These are phyloP conservation scores for Fusarium sp. DNA, from an alignment of 2,329 filamentous ascomycete species.

Conservation along the genomic window DNA sequence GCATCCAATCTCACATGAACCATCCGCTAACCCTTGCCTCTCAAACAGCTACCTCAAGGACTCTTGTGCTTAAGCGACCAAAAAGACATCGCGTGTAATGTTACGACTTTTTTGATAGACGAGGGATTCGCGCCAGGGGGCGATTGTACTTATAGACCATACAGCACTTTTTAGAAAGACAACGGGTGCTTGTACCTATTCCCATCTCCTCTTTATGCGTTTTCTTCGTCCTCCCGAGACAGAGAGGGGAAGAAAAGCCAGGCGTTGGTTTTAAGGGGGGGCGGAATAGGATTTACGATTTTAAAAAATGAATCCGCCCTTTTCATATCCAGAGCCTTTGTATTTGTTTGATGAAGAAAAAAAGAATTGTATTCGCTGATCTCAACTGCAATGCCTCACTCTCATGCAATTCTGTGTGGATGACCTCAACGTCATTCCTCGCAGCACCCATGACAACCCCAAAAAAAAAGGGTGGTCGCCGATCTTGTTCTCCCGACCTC, in stretches of 20 bases:
- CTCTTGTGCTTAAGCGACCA: slow-evolving; percentile 68
- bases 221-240: slow-evolving; percentile 31
- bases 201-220: slow-evolving; percentile 48
- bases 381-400: background rate
- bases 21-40: slow-evolving; percentile 38
- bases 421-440: background rate
- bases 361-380: slow-evolving; percentile 5
- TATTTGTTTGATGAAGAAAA: slow-evolving; percentile 11
- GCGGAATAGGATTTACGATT: slow-evolving; percentile 26
- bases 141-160: slow-evolving; percentile 53
- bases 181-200: slow-evolving; percentile 47
- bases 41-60: slow-evolving; percentile 69
- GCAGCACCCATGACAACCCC: slow-evolving; percentile 3
- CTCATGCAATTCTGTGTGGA: background rate
- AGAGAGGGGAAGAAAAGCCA: slow-evolving; percentile 16
- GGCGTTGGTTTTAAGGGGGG: slow-evolving; percentile 34
- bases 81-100: slow-evolving; percentile 45
- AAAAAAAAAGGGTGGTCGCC: background rate
- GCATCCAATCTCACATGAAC: background rate
- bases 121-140: slow-evolving; percentile 40
- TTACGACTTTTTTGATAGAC: slow-evolving; percentile 50
- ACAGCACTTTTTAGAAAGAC: slow-evolving; percentile 43
- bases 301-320: slow-evolving; percentile 18
- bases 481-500: background rate
- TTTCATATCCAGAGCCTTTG: slow-evolving; percentile 25